Evolutionary conservation across 2,329 filamentous ascomycete species (phyloP).

Genomic region (Thermoascus crustaceus): DNA sequence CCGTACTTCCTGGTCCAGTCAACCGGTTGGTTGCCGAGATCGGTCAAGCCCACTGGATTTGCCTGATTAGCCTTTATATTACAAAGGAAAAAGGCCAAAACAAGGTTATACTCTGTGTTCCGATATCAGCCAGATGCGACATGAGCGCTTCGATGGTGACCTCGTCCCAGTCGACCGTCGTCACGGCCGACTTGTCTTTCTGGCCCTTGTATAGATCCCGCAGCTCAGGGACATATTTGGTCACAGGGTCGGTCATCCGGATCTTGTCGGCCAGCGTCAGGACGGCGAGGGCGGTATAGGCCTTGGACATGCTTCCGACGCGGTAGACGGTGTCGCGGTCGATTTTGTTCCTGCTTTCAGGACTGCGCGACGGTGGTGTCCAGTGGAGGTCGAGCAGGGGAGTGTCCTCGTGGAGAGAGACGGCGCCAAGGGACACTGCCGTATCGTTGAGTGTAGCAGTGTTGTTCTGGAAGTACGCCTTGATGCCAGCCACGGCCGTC

Average conservation of each 20-base stretch:
- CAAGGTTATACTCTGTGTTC: constrained; percentile 9
- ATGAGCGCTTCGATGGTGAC: constrained; percentile 17
- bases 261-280: constrained; percentile 7
- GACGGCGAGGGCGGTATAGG: constrained; percentile 26
- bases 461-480: not conserved
- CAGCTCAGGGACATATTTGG: constrained; percentile 34
- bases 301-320: constrained; percentile 26
- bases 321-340: constrained; percentile 10
- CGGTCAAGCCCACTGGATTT: not conserved
- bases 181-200: not conserved
- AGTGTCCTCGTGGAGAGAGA: not conserved
- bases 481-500: not conserved
- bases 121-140: constrained; percentile 15
- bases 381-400: constrained; percentile 4
- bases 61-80: not conserved
- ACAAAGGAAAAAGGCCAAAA: not conserved
- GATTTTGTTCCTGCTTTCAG: constrained; percentile 7
- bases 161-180: constrained; percentile 10
- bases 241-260: constrained; percentile 31
- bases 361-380: constrained; percentile 3
- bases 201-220: constrained; percentile 3
- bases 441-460: not conserved
- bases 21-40: not conserved
- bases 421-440: not conserved
- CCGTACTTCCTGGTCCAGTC: not conserved